Evolutionary conservation across 1,139 yeast genomes (phyloP), one percentile per base, ranked within the genome.

Genomic region (Magnusiomyces fungicola): DNA sequence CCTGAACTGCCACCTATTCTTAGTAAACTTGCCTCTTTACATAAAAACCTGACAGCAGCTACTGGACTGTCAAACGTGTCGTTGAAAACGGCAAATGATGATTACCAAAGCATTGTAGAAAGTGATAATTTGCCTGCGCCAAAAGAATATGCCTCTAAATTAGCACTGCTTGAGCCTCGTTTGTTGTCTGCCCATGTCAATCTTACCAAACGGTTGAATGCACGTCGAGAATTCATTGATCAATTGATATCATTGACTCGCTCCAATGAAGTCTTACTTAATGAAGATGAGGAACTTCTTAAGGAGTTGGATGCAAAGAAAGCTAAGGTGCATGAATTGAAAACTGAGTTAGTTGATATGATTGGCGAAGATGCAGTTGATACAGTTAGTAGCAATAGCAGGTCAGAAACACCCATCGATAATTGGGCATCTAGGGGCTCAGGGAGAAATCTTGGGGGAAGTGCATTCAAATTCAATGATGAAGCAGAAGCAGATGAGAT

Each of bases 101-200:
- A 49, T 6, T 65, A 56, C 48, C 39, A 50, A 14, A 49, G 49
- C 9, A 47, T 63, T 30, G 61, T 70, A 16, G 67, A 66, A 5
- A 67, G 74, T 29, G 80, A 76, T 34, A 70, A 69, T 45, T 66
- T 78, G 43, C 82, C 82, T 2, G 72, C 77, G 7, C 81, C 83
- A 4, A 68, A 70, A 32, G 69, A 70, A 24, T 78, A 77, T 60
- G 67, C 75, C 6, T 63, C 73, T 32, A 75, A 75, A 58, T 66
- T 78, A 16, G 51, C 48, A 5, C 48, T 43, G 24, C 50, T 64
- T 7, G 50, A 40, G 22, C 50, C 45, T 6, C 40, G 49, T 14
- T 21, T 53, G 29, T 48, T 46, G 9, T 30, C 41, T n/a, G 58
- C 59, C 12, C 30, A 36, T 16, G 45, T 39, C 30, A 53, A 52